Base-by-base conservation (phyloP, 495 filamentous ascomycete species). In the Polyplosphaeria fusca region DNA sequence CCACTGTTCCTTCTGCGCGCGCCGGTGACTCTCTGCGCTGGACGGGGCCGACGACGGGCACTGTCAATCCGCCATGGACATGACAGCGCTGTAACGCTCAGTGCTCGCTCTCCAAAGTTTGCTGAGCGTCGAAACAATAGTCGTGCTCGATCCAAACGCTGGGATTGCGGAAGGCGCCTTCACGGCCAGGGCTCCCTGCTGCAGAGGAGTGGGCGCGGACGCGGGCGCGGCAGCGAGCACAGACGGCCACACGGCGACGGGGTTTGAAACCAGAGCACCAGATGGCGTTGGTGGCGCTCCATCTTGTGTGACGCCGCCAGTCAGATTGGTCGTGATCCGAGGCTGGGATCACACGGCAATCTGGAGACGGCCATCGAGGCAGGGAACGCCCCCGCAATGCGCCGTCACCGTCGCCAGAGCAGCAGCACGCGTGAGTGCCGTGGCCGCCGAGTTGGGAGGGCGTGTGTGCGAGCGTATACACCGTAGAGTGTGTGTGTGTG, bases 281-380 rank as follows among this genome's bases (percentile, higher is more conserved):
- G 53, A 51, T 58, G 55, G 55, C 55, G 53, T 48, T 49, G 30
- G 53, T 49, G 37, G 53, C 53, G 45, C 19, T 51, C 30, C 16
- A 47, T 47, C 43, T 35, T 57, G 53, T 49, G 28, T 46, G 37
- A n/a, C 43, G 14, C 9, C 9, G 37, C 53, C 43, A 47, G 44
- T 56, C 43, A 47, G 18, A 43, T 22, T 1, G 27, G 12, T 16
- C 41, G 12, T 44, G 55, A 35, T 23, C 38, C 52, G 53, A 32
- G 45, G 23, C 44, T 11, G 38, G 46, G 19, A 51, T 58, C 43
- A 5, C 20, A 40, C 12, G 11, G 9, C 16, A 25, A 43, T 7
- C 43, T 48, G 44, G 44, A 47, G 53, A 32, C 32, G 44, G 53
- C 45, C 26, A 25, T 26, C 38, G 16, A 23, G 52, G 40, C 32